Percentiles rank a stretch among this genome's conserved stretches.
Conservation (phyloP, 768 basidiomycete genomes). For the Pisolithus sp. region DNA sequence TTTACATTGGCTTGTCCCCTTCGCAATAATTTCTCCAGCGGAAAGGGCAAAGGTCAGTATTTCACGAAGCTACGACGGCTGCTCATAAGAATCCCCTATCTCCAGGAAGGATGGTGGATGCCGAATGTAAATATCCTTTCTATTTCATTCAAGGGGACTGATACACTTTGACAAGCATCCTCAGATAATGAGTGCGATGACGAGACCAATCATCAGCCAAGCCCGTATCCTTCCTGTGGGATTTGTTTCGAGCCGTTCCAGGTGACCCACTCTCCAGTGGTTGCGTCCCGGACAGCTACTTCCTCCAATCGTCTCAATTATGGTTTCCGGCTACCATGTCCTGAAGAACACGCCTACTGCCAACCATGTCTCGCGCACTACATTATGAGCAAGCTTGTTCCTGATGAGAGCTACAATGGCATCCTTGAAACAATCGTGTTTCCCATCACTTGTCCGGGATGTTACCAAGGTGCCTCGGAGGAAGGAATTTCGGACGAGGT, state of each 20-base stretch:
- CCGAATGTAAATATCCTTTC: neutral
- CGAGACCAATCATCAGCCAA: neutral
- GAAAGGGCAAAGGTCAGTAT: conserved; percentile 1
- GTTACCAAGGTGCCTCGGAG: conserved; percentile 24
- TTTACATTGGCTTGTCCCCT: neutral
- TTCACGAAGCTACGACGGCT: neutral
- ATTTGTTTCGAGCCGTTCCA: conserved; percentile 36
- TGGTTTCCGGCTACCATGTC: conserved; percentile 31
- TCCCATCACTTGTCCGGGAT: conserved; percentile 35
- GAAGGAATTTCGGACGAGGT: conserved; percentile 31
- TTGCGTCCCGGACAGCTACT: conserved; percentile 29
- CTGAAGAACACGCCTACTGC: conserved; percentile 30
- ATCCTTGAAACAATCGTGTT: conserved; percentile 27
- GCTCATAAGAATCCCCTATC: neutral
- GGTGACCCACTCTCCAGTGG: conserved; percentile 26
- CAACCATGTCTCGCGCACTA: conserved; percentile 29
- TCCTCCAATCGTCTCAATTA: conserved; percentile 30
- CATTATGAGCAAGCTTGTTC: conserved; percentile 31
- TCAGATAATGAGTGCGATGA: neutral
- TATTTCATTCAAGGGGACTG: neutral
- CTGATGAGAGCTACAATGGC: conserved; percentile 24
- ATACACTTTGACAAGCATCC: neutral
- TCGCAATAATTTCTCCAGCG: neutral
- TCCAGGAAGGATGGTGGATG: neutral
- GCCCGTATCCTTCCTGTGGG: conserved; percentile 25